These are phyloP conservation scores for Hypoxylon sp. DNA, from an alignment of 2,329 filamentous ascomycete genomes.

Conservation along the genomic window DNA sequence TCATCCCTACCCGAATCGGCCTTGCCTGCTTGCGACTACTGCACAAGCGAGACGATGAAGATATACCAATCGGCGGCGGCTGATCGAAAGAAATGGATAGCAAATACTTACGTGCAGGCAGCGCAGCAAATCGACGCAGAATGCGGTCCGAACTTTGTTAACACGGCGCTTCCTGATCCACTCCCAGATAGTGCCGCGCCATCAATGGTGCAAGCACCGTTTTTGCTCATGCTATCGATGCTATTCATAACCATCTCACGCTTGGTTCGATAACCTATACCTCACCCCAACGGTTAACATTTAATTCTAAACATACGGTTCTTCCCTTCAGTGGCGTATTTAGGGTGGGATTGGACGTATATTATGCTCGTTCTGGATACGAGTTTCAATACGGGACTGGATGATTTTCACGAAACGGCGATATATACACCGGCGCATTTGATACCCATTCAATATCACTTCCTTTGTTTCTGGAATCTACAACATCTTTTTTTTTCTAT, in stretches of 20 bases:
- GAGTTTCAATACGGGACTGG: constrained; percentile 29
- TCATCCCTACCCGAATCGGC: constrained; percentile 75
- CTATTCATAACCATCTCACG: constrained; percentile 46
- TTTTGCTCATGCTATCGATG: constrained; percentile 48
- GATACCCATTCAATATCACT: constrained; percentile 42
- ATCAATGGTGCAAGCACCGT: constrained; percentile 41
- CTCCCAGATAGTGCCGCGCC: constrained; percentile 45
- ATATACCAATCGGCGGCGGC: constrained; percentile 80
- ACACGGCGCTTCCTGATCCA: constrained; percentile 65
- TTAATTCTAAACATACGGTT: constrained; percentile 2
- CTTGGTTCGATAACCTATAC: constrained; percentile 44
- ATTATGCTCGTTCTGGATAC: constrained; percentile 26
- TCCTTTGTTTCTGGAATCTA: constrained; percentile 9
- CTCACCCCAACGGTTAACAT: neutral
- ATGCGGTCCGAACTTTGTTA: constrained; percentile 72
- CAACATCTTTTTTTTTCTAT: constrained; percentile 23
- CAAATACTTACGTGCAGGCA: constrained; percentile 77
- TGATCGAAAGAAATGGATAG: constrained; percentile 76
- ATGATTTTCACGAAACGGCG: constrained; percentile 42
- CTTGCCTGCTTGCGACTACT: constrained; percentile 81
- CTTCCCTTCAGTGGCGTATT: constrained; percentile 39
- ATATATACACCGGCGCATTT: constrained; percentile 36
- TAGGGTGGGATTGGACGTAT: constrained; percentile 26
- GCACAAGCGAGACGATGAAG: constrained; percentile 84
- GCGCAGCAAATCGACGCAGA: constrained; percentile 80